Base-by-base conservation (phyloP, 129 eudicot genomes). In the Lactuca saligna region DNA sequence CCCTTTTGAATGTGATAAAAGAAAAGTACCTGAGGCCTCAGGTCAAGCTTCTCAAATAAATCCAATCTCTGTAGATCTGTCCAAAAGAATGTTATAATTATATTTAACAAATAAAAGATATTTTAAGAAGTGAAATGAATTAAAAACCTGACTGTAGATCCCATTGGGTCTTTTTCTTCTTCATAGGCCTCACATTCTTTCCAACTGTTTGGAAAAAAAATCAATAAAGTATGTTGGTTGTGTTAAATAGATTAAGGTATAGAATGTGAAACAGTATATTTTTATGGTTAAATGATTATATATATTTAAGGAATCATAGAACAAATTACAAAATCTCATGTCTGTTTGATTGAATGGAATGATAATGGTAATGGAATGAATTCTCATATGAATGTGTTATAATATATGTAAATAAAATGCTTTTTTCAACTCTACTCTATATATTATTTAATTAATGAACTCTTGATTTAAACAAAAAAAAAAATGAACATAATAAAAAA, bases 21-120 rank as follows among this genome's bases (percentile, higher is more conserved):
- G 11, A 42, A 71, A 66, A 46, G 6, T 79, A 91, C 97, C 83
- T 68, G 54, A 68, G 14, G 2, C 69, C 76, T 68, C 64, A 66
- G 41, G 73, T 88, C 94, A 57, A 82, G 90, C 94, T 84, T 75
- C 78, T 86, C 97, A 69, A 91, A 84, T 13, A 85, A 3, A 75
- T 91, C 96, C 44, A 91, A 57, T 74, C 67, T 88, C 55, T 76
- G 70, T 70, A 76, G 35, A 79, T 80, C 96, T 91, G 81, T 57
- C 72, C 75, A 44, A 53, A 32, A 57, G 65, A 54, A 65, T 53
- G 66, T 63, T 31, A 71, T 20, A 25, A 46, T 46, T 46, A 3
- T 0, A 10, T 12, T 46, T 12, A 11, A 10, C 51, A 25, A 31
- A 57, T 35, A 31, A 32, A 31, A 59, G 41, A 58, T 11, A 17